Evolutionary conservation across 768 basidiomycete genomes (phyloP).

Genomic region (Cystobasidiopsis lactophilus): DNA sequence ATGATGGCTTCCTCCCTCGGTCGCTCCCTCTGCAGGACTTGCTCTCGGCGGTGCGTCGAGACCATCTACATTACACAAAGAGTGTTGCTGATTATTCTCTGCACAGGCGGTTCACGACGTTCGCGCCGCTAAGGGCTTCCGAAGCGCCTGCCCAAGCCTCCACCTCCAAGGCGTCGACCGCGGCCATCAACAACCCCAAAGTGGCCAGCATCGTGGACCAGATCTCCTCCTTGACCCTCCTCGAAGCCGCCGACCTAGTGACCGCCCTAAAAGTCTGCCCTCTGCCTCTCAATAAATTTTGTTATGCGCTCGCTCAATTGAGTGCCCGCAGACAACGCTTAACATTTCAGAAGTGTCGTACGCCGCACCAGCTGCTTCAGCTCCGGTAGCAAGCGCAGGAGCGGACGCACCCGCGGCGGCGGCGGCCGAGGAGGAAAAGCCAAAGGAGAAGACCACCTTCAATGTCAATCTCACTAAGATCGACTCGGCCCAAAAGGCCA

Average conservation of each 20-base stretch:
- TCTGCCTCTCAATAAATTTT: background rate
- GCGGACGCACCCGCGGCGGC: slow-evolving; percentile 35
- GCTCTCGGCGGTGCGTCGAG: too few relatives aligned
- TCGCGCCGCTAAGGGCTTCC: too few relatives aligned
- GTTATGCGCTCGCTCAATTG: background rate
- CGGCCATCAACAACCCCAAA: slow-evolving; percentile 32
- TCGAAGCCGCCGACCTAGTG: slow-evolving; percentile 91
- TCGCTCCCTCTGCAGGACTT: too few relatives aligned
- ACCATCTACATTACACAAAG: too few relatives aligned
- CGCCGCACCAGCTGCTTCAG: slow-evolving; percentile 41
- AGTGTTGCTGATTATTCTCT: too few relatives aligned
- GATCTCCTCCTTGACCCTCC: slow-evolving; percentile 63
- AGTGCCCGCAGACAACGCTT: slow-evolving; percentile 45
- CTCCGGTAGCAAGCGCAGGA: slow-evolving; percentile 22
- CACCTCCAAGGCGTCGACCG: too few relatives aligned
- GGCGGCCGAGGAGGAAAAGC: slow-evolving; percentile 45
- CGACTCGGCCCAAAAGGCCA: slow-evolving; percentile 74
- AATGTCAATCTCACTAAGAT: slow-evolving; percentile 87
- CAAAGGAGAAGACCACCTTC: slow-evolving; percentile 96
- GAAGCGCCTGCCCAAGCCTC: too few relatives aligned
- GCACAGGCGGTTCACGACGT: too few relatives aligned
- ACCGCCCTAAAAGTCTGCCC: slow-evolving; percentile 55
- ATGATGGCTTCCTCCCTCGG: too few relatives aligned
- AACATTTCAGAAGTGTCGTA: slow-evolving; percentile 96
- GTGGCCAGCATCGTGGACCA: slow-evolving; percentile 73